Evolutionary conservation across 257 asterid genomes (phyloP), one percentile per base, ranked within the genome.

Genomic region (Solanum megistacrolobum): DNA sequence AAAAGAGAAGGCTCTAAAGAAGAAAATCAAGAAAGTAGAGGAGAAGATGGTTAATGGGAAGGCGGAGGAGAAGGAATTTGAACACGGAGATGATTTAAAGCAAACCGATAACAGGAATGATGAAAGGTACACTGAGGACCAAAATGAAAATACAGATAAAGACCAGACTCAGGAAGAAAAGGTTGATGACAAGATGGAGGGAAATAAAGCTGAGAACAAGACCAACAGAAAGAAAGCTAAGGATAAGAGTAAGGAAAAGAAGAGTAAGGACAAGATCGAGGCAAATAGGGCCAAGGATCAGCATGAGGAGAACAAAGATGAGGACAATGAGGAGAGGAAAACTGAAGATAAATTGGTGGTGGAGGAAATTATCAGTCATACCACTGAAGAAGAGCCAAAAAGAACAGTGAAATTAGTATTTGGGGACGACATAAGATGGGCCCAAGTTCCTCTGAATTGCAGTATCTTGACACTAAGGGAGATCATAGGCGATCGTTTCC

Each of bases 371-470:
- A 88, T 89, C 72, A 93, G 90, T 83, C 91, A 86, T 41, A 89
- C 69, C 34, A 83, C 87, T 31, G 94, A 91, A 48, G 94, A 92
- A 73, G 94, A 88, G 90, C 87, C 92, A 62, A 88, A 65, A 84
- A 88, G 94, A 88, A 89, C 89, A 4, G 94, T 96, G 89, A 96
- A 96, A 88, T 83, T 96, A 85, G 96, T 95, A 35, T 93, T 91
- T 41, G 98, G 98, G 32, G 98, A 96, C 85, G 99, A 96, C 87
- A 96, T 96, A 92, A 94, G 98, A 87, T 94, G 97, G 94, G 98
- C 98, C 14, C 94, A 92, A 73, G 90, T 95, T 89, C 99, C 99
- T 11, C 35, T 89, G 14, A 89, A 93, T 87, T 94, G 98, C 89
- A 87, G 91, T 72, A 86, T 95, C 88, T 79, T 91, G 89, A 90